Base-by-base conservation (phyloP, 2,329 filamentous ascomycete genomes). In the Ophiostoma montium region DNA sequence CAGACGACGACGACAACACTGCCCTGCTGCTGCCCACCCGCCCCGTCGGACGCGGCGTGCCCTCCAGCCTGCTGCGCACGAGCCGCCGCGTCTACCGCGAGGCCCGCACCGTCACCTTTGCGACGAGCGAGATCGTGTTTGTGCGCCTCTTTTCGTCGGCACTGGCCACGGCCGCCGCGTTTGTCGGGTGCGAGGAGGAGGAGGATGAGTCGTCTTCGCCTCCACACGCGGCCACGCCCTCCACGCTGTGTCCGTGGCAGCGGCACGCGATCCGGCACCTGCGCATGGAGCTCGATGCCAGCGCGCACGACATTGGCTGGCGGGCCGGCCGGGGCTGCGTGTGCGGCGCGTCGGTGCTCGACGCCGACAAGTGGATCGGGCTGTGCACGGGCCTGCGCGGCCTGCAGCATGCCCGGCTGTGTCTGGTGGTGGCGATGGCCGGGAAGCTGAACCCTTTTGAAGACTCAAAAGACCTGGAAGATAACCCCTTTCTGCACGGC, bases 101-200 rank as follows among this genome's bases (percentile, higher is more conserved):
- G 53, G 60, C 63, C 3, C 62, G 67, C 3, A 16, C 50, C 0
- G 23, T 71, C 2, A 67, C 70, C 2, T 71, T 70, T 53, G 54
- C 57, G 8, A 51, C 57, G 19, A 71, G 69, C 57, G 68, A 71
- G 47, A 72, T 73, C 50, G 63, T 64, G 21, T 74, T 71, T 52
- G 60, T 66, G 35, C 67, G 67, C 39, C 69, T 67, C 65, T 70
- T 70, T 57, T 62, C 65, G 12, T 69, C 67, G 13, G 70, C 69
- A 0, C 55, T 70, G 3, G 64, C 64, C 55, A 63, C 68, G 1
- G 69, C 68, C 0, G 55, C 62, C 9, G 58, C 60, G 0, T 67
- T 70, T 31, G 30, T 50, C 4, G 35, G 35, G 18, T 16, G 6
- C 16, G n/a, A n/a, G n/a, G n/a, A n/a, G n/a, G n/a, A n/a, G n/a